Base-by-base conservation (phyloP, 1,139 yeast genomes). In the Geotrichum candidum region DNA sequence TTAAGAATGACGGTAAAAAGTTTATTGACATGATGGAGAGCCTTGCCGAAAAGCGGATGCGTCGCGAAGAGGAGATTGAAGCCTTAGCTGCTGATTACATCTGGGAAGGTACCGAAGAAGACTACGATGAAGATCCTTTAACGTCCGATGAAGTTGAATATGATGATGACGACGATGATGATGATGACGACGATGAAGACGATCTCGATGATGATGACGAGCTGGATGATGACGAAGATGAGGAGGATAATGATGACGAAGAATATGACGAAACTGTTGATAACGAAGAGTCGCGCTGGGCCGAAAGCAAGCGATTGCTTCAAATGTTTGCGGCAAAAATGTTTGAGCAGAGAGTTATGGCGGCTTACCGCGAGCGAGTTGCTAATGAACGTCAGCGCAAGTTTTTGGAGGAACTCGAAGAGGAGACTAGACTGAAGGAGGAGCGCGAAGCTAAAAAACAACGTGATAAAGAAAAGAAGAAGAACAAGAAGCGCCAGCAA, bases 1-100 rank as follows among this genome's bases (percentile, higher is more conserved):
- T 88, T 62, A 84, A 83, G 65, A 87, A 87, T 70, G 90, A 87
- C 66, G 96, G 96, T 35, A 81, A 81, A 67, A 81, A 84, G 60
- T 88, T 89, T 68, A 82, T 90, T 53, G 87, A 85, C 65, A 84
- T 88, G 84, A 85, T 90, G 85, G 96, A 88, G 70, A 80, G 84
- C 61, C 77, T 88, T 50, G 87, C 88, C 7, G 84, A 83, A 65
- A 78, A 84, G n/a, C 76, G 86, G 52, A 77, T 78, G 68, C 82
- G 79, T 0, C 74, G 87, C 62, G 84, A 82, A 66, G 82, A 74
- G 70, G 72, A 75, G 2, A 66, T 73, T 53, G 72, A 72, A 13
- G 71, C 70, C 15, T 70, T 69, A 25, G 71, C 69, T 31, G 74
- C 73, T 22, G 77, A 72, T 38, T 72, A 73, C 60, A 74, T 71